Percentiles rank a stretch among this genome's conserved stretches.
These are phyloP conservation scores for Camelina hispida DNA, from an alignment of 345 rosid species.

Conservation along the genomic window DNA sequence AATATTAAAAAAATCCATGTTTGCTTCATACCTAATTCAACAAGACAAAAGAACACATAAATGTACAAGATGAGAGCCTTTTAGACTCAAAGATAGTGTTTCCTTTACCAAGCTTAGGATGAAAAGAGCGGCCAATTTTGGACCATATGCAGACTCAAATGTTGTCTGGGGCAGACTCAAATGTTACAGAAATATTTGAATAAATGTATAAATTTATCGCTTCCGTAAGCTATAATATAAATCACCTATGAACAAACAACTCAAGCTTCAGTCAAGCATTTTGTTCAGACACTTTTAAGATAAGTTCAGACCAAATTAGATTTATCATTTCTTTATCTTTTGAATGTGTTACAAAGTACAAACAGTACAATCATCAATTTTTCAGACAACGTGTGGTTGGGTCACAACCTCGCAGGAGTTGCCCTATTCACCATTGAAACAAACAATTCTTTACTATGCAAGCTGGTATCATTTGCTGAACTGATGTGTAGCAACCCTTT, in stretches of 20 bases:
- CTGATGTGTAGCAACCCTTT: slow-evolving; percentile 11
- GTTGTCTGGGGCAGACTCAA: background rate
- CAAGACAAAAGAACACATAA: background rate
- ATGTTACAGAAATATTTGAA: background rate
- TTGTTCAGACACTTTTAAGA: background rate
- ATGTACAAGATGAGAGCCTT: background rate
- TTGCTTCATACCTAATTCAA: background rate
- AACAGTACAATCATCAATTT: slow-evolving; percentile 17
- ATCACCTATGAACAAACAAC: too few relatives aligned
- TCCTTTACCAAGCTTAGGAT: background rate
- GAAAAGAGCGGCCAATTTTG: background rate
- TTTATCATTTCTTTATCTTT: slow-evolving; percentile 14
- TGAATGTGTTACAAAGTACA: slow-evolving; percentile 21
- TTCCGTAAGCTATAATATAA: too few relatives aligned
- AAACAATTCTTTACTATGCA: slow-evolving; percentile 5
- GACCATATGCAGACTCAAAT: background rate
- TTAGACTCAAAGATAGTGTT: background rate
- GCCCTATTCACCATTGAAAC: slow-evolving; percentile 9
- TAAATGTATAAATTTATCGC: background rate
- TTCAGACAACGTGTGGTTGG: slow-evolving; percentile 15
- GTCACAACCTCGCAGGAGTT: background rate
- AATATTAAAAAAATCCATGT: background rate
- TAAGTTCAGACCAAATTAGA: background rate
- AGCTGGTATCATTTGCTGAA: slow-evolving; percentile 26
- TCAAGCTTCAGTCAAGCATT: too few relatives aligned